A percentile compares a stretch with the other conserved stretches of the same genome.
These are phyloP conservation scores for Penicillium sp. DNA, from an alignment of 2,329 filamentous ascomycete genomes.

Conservation along the genomic window DNA sequence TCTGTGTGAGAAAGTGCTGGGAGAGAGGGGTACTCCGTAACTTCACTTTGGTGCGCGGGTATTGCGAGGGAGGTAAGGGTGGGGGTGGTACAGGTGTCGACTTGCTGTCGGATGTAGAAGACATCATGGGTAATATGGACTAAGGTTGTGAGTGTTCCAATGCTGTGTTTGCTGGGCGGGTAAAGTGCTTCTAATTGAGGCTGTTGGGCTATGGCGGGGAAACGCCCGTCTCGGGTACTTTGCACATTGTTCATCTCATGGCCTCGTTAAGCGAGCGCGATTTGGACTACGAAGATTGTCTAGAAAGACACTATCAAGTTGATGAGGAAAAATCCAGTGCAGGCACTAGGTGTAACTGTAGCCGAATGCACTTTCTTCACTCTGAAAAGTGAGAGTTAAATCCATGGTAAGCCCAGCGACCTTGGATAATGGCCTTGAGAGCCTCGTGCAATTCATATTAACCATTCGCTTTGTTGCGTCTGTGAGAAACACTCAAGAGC, in stretches of 20 bases:
- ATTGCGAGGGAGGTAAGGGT: constrained; percentile 4
- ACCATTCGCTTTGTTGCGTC: background rate
- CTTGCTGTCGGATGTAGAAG: background rate
- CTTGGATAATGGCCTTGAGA: background rate
- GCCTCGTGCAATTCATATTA: background rate
- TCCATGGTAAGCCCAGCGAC: background rate
- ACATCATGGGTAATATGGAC: background rate
- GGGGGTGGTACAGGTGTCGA: background rate
- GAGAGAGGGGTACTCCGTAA: constrained; percentile 3
- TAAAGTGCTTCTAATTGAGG: background rate
- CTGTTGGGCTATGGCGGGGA: background rate
- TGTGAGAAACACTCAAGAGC: background rate
- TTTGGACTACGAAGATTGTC: background rate
- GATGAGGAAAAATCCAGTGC: background rate
- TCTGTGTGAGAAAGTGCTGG: background rate
- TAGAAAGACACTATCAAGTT: background rate
- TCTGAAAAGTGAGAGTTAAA: background rate
- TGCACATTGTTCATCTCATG: background rate
- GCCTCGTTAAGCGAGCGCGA: background rate
- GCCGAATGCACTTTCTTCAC: background rate
- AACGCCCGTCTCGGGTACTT: background rate
- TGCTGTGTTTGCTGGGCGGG: background rate
- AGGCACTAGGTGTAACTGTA: background rate
- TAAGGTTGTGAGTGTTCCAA: background rate
- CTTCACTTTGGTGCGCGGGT: constrained; percentile 6